Base-by-base conservation (phyloP, 495 filamentous ascomycete species). In the Aspergillus diversus region DNA sequence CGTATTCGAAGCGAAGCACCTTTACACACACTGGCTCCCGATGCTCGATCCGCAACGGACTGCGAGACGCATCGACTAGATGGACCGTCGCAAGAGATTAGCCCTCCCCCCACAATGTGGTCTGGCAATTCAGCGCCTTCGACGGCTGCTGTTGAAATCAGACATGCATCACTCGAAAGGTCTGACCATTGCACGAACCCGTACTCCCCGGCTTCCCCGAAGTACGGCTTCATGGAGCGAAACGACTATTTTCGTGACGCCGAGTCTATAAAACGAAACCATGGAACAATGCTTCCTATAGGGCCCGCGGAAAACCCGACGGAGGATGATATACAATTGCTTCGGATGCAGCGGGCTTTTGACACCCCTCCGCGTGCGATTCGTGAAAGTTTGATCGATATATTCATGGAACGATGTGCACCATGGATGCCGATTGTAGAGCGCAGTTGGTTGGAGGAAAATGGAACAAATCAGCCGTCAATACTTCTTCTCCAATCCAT, bases 391-490 rank as follows among this genome's bases (percentile, higher is more conserved):
- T 32, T 72, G 48, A 67, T 72, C 37, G 69, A 72, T 56, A 70
- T 65, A 9, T 72, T 70, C 50, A 72, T 72, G 65, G 64, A 69
- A 27, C 52, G 61, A 43, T 69, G 67, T 37, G 64, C 67, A 5
- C 69, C 69, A 32, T 70, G 67, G 69, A 72, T 72, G 69, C 69
- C 69, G 0, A 72, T 72, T 17, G 61, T 72, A 7, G 69, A 72
- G 33, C 62, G 67, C 8, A 68, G 60, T 15, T 70, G 69, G 67
- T 43, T 72, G 13, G 64, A 72, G 51, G 65, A 67, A 39, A 64
- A 53, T 16, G 67, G 62, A 4, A 32, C 48, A 6, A 59, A 67
- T 39, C 60, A 60, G 33, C 69, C 69, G 21, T 68, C 69, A 2
- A 66, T 70, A 6, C 55, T 70, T 11, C 67, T 72, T 27, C 63